These are phyloP conservation scores for Pinus taeda DNA, from an alignment of 75 land plant species.

Conservation along the genomic window DNA sequence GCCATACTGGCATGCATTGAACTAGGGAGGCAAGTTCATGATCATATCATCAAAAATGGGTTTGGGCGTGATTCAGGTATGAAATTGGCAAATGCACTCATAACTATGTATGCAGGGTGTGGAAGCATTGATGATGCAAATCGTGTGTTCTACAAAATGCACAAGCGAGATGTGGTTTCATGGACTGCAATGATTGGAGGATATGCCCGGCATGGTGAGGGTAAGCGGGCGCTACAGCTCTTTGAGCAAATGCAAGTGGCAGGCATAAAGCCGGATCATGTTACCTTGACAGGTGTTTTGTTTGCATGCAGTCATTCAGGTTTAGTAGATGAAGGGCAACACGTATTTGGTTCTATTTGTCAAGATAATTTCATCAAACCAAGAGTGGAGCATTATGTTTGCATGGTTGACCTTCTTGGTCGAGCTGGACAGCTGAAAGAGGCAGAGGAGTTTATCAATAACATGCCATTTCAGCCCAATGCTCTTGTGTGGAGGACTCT, in stretches of 20 bases:
- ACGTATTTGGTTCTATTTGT: neutral
- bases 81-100: constrained; percentile 1
- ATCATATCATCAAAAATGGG: neutral
- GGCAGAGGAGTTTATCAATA: constrained; percentile 33
- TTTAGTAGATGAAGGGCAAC: neutral
- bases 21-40: too few species aligned
- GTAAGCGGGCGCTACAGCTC: neutral
- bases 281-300: neutral
- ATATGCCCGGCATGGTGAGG: neutral
- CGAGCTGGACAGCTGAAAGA: constrained; percentile 46
- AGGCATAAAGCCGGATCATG: neutral
- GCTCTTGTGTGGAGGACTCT: constrained; percentile 43
- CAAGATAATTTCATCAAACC: neutral
- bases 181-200: constrained; percentile 1
- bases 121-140: constrained; percentile 5
- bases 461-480: constrained; percentile 35
- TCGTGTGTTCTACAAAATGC: neutral
- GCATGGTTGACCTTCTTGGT: constrained; percentile 64
- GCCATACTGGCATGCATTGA: too few species aligned
- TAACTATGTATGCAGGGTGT: constrained; percentile 5
- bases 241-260: neutral
- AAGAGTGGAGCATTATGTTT: constrained; percentile 47
- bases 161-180: constrained; percentile 2
- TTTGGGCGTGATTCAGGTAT: neutral
- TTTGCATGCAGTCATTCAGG: neutral